Percentiles rank a stretch among this genome's conserved stretches.
Evolutionary conservation across 305 asterid species (phyloP).

Genomic region (Fraxinus platypoda): DNA sequence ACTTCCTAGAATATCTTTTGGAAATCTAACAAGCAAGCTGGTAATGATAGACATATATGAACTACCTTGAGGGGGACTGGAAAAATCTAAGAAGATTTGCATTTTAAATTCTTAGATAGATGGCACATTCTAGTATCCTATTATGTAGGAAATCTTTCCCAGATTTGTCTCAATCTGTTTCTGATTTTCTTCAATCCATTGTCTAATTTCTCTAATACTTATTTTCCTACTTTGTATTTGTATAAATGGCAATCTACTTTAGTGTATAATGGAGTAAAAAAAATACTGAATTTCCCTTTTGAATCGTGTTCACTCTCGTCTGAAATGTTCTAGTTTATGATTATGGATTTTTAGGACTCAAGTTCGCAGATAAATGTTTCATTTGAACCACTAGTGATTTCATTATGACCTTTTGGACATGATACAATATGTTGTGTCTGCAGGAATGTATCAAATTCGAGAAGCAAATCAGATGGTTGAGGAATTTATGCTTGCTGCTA

Average conservation of each 20-base stretch:
- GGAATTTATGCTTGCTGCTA: conserved; percentile 99
- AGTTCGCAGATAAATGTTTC: background rate
- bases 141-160: background rate
- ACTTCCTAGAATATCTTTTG: no score
- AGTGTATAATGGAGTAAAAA: background rate
- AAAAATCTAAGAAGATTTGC: background rate
- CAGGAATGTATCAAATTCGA: conserved; percentile 99
- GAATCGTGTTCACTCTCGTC: background rate
- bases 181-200: background rate
- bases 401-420: conserved; percentile 15
- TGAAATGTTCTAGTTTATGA: background rate
- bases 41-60: no score
- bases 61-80: background rate
- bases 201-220: background rate
- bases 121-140: background rate
- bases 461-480: conserved; percentile 99
- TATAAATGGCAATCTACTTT: background rate
- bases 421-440: conserved; percentile 23
- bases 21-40: no score
- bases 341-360: conserved; percentile 5
- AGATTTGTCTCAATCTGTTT: background rate
- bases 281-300: background rate
- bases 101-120: background rate
- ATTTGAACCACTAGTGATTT: background rate
- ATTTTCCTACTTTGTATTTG: background rate